Evolutionary conservation across 352 stramenopile species (phyloP).

Genomic region (Pythium apleroticum): DNA sequence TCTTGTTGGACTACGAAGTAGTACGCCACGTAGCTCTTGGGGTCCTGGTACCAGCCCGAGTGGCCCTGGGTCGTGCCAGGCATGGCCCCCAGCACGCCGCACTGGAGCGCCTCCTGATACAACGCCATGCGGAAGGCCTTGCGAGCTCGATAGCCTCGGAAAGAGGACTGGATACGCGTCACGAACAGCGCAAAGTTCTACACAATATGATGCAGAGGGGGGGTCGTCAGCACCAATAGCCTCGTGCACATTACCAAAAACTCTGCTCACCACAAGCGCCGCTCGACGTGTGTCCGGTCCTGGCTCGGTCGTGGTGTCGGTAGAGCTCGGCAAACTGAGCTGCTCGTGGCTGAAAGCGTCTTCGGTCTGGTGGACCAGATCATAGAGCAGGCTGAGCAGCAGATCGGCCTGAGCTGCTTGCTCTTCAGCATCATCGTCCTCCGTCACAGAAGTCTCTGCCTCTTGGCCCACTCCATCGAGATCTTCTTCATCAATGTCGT

Average conservation of each 20-base stretch:
- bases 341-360: not conserved
- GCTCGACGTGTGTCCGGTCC: not conserved
- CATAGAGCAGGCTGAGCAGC: conserved; percentile 12
- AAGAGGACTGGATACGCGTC: conserved; percentile 53
- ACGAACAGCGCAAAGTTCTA: conserved; percentile 22
- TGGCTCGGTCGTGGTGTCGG: not conserved
- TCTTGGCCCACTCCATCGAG: not conserved
- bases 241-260: not conserved
- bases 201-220: not conserved
- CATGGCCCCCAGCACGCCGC: conserved; percentile 71
- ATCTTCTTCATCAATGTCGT: not conserved
- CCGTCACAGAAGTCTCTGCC: not conserved
- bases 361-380: conserved; percentile 18
- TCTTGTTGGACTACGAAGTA: conserved; percentile 61
- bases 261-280: conserved; percentile 8
- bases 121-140: conserved; percentile 56
- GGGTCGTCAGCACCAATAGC: not conserved
- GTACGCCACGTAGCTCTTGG: conserved; percentile 70
- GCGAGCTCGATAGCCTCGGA: conserved; percentile 50
- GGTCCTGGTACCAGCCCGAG: conserved; percentile 77
- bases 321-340: not conserved
- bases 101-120: conserved; percentile 63
- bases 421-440: not conserved
- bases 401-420: not conserved
- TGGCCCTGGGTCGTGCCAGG: conserved; percentile 59